Percentiles rank a stretch among this genome's conserved stretches.
These are phyloP conservation scores for Pseudogymnoascus pannorum DNA, from an alignment of 2,329 filamentous ascomycete genomes.

Conservation along the genomic window DNA sequence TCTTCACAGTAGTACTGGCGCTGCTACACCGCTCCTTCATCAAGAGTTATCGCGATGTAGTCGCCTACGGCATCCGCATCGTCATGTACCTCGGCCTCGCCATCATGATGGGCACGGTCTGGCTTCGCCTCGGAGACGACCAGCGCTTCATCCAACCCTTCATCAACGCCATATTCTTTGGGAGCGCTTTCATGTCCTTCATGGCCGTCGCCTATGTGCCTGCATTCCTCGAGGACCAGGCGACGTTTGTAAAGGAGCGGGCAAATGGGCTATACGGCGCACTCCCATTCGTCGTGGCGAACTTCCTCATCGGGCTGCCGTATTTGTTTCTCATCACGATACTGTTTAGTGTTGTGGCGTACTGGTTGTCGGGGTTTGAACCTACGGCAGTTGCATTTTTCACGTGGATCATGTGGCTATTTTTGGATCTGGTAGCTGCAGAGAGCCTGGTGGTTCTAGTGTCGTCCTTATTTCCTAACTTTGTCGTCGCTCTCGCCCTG, in stretches of 20 bases:
- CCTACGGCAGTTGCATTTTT: conserved; percentile 61
- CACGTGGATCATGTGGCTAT: conserved; percentile 75
- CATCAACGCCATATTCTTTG: conserved; percentile 71
- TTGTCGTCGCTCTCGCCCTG: conserved; percentile 70
- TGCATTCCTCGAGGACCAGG: conserved; percentile 70
- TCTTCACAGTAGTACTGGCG: conserved; percentile 45
- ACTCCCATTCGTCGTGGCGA: conserved; percentile 64
- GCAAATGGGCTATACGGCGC: conserved; percentile 76
- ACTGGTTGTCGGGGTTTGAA: conserved; percentile 74
- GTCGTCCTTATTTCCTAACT: conserved; percentile 65
- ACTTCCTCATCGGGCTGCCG: conserved; percentile 75
- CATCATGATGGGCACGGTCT: conserved; percentile 84
- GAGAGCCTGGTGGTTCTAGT: conserved; percentile 77
- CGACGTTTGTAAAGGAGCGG: conserved; percentile 67
- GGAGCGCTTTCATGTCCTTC: conserved; percentile 69
- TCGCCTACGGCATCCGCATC: conserved; percentile 75
- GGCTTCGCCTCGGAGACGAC: conserved; percentile 60
- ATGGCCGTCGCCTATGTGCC: conserved; percentile 83
- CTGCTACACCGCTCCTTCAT: conserved; percentile 73
- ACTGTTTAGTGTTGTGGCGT: conserved; percentile 67
- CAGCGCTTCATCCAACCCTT: conserved; percentile 73
- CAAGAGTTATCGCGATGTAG: conserved; percentile 76
- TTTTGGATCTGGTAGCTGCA: conserved; percentile 74
- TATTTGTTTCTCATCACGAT: conserved; percentile 70
- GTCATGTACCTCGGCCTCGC: conserved; percentile 76